Base-by-base conservation (phyloP, 179 eudicot species). In the Spinacia oleracea region DNA sequence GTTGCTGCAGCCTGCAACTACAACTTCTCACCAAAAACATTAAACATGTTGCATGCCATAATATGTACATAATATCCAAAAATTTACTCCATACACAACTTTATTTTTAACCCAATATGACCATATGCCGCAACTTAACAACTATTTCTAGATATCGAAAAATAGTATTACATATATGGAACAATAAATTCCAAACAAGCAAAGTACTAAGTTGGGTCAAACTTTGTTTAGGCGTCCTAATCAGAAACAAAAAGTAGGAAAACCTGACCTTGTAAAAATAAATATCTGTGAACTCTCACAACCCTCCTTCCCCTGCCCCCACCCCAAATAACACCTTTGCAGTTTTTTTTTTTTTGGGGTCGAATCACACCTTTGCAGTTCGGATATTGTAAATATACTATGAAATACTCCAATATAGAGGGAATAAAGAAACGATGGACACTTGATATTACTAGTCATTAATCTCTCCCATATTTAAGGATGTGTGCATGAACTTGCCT, bases 401-500 rank as follows among this genome's bases (percentile, higher is more conserved):
- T 70, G 74, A 9, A 16, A 34, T 70, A 53, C 21, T 53, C 58
- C 25, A 32, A 72, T 53, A 31, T 1, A 51, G 59, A 51, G 60
- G 29, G 75, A 72, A 72, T 50, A 72, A 72, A 50, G 62, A 31
- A 48, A 31, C 50, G 8, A 7, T 31, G 34, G 34, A 14, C 6
- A 20, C 53, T 67, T 11, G 15, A 50, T 3, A 51, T 51, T 18
- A 72, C 16, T 35, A 51, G 9, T 21, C 59, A 27, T n/a, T 71
- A 27, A 21, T 31, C 45, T 72, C 63, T 31, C 46, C 74, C 75
- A 72, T 20, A 72, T 2, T 20, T 21, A 21, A 51, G 63, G 60
- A 51, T 72, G 60, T 72, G 75, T 72, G 63, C 75, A 72, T 31
- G 75, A 72, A 72, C 75, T 18, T 72, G 45, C 55, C 5, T 35